These are phyloP conservation scores for Hericium erinaceus DNA, from an alignment of 768 basidiomycete genomes.

Conservation along the genomic window DNA sequence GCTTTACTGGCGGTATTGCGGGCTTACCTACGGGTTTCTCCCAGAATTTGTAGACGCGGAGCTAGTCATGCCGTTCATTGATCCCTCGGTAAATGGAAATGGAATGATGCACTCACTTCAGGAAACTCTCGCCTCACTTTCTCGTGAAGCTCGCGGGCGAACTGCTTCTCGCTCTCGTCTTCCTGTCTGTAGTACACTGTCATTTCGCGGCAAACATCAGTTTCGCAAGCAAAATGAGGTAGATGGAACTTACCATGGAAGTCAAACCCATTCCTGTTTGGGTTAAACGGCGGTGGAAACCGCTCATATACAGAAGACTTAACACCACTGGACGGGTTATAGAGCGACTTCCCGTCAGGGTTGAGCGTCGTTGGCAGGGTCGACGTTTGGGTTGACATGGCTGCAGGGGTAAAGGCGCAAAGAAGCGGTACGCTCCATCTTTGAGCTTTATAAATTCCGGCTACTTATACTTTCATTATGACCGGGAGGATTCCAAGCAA, in stretches of 20 bases:
- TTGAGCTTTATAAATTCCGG: too few relatives aligned
- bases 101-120: slow-evolving; percentile 32
- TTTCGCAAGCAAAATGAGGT: neutral
- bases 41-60: slow-evolving; percentile 54
- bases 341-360: slow-evolving; percentile 47
- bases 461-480: too few relatives aligned
- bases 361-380: slow-evolving; percentile 37
- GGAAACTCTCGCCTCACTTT: slow-evolving; percentile 57
- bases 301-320: slow-evolving; percentile 42
- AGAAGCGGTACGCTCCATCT: too few relatives aligned
- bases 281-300: slow-evolving; percentile 46
- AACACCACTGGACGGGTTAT: slow-evolving; percentile 32
- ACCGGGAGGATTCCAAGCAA: too few relatives aligned
- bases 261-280: slow-evolving; percentile 55
- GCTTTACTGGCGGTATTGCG: neutral
- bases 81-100: neutral
- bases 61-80: slow-evolving; percentile 22
- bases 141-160: slow-evolving; percentile 49
- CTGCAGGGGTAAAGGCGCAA: neutral
- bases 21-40: slow-evolving; percentile 50
- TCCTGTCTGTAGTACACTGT: slow-evolving; percentile 56
- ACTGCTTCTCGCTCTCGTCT: slow-evolving; percentile 32
- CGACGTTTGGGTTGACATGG: slow-evolving; percentile 15
- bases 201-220: neutral
- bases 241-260: slow-evolving; percentile 48